A percentile compares a stretch with the other conserved stretches of the same genome.
Conservation (phyloP, 2,329 filamentous ascomycete species). For the Neofusicoccum ribis region DNA sequence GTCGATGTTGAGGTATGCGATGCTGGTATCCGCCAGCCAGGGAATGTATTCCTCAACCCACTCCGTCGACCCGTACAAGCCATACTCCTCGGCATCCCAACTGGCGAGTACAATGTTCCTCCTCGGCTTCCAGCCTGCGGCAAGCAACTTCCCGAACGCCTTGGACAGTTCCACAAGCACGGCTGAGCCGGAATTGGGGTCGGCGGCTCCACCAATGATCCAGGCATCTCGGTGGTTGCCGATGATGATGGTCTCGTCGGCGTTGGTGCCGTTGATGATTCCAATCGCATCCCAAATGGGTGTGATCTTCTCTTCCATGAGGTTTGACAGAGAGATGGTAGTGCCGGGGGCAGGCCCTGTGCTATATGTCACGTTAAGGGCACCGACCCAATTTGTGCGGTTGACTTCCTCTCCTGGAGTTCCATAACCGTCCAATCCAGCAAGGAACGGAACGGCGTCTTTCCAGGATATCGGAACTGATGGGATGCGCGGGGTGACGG, state of each 20-base stretch:
- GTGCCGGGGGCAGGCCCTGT: slow-evolving; percentile 55
- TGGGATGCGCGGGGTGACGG: slow-evolving; percentile 72
- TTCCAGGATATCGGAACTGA: slow-evolving; percentile 83
- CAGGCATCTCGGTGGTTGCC: slow-evolving; percentile 58
- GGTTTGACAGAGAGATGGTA: slow-evolving; percentile 53
- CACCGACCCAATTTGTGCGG: slow-evolving; percentile 39
- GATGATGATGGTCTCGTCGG: slow-evolving; percentile 55
- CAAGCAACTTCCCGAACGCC: slow-evolving; percentile 49
- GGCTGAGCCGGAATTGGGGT: slow-evolving; percentile 54
- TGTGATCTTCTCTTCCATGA: slow-evolving; percentile 79
- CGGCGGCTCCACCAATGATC: slow-evolving; percentile 55
- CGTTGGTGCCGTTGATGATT: slow-evolving; percentile 67
- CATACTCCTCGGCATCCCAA: slow-evolving; percentile 48
- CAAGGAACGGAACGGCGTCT: slow-evolving; percentile 78
- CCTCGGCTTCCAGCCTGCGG: slow-evolving; percentile 53
- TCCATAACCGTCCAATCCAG: slow-evolving; percentile 79
- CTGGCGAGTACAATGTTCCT: slow-evolving; percentile 49
- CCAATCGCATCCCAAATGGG: slow-evolving; percentile 75
- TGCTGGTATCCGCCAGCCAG: slow-evolving; percentile 46
- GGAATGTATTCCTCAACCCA: slow-evolving; percentile 53
- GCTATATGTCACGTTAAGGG: slow-evolving; percentile 37
- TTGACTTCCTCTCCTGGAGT: slow-evolving; percentile 52
- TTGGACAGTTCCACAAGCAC: slow-evolving; percentile 53
- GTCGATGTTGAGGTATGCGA: slow-evolving; percentile 55
- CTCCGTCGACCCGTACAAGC: slow-evolving; percentile 44